Conservation (phyloP, 345 rosid genomes). For the Stellera chamaejasme region DNA sequence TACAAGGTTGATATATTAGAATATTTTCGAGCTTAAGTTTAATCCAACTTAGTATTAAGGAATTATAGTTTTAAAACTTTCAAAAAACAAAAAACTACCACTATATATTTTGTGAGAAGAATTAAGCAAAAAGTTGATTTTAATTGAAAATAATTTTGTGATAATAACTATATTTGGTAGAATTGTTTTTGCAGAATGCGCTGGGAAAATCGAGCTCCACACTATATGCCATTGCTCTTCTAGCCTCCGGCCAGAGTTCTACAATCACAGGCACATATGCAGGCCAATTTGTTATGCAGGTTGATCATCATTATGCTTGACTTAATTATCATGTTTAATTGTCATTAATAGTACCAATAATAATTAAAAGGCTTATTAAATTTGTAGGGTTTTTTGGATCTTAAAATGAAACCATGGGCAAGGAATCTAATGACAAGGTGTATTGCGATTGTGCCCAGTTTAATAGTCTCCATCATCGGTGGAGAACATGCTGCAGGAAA, state of each 20-base stretch:
- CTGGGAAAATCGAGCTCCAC: constrained; percentile 50
- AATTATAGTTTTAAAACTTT: too few relatives aligned
- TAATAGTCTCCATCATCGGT: constrained; percentile 45
- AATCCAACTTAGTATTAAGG: too few relatives aligned
- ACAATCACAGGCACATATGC: constrained; percentile 67
- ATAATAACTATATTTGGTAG: too few relatives aligned
- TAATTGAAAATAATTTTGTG: too few relatives aligned
- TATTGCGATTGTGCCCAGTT: constrained; percentile 58
- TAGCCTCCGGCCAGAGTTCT: constrained; percentile 73
- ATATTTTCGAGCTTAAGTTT: too few relatives aligned
- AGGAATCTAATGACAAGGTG: constrained; percentile 53
- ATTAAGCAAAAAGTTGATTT: too few relatives aligned
- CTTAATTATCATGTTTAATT: too few relatives aligned
- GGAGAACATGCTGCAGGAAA: constrained; percentile 52
- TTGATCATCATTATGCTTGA: background rate
- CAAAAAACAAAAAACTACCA: too few relatives aligned
- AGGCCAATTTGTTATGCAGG: constrained; percentile 68
- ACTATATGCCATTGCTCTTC: constrained; percentile 48
- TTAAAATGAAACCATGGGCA: constrained; percentile 47
- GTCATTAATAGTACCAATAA: background rate
- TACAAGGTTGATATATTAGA: too few relatives aligned
- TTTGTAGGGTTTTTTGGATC: constrained; percentile 53
- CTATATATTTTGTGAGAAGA: too few relatives aligned
- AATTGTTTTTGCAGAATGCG: constrained; percentile 29
- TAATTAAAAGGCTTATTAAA: background rate